These are phyloP conservation scores for Ramaria sp. DNA, from an alignment of 768 basidiomycete species.

Conservation along the genomic window DNA sequence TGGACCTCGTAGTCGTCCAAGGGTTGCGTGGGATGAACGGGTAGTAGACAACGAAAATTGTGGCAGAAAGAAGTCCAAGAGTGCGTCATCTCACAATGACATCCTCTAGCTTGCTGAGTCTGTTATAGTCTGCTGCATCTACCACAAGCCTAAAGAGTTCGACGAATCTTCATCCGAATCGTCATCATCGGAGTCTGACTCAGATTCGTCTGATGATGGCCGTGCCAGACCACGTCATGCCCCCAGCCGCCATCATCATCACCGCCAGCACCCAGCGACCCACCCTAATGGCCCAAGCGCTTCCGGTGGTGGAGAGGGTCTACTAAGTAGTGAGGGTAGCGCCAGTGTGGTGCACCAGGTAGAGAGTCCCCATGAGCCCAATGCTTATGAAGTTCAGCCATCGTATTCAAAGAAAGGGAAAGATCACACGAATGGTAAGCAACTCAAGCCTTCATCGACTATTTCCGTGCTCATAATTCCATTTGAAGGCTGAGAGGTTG, in stretches of 20 bases:
- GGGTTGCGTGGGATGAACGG: conserved; percentile 76
- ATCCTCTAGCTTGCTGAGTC: neutral
- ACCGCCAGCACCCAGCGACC: neutral
- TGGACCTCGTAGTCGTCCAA: conserved; percentile 33
- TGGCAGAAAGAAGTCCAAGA: conserved; percentile 88
- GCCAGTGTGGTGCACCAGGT: conserved; percentile 16
- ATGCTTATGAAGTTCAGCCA: conserved; percentile 27
- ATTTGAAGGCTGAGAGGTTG: neutral
- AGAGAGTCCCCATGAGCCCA: conserved; percentile 17
- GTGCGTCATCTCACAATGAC: conserved; percentile 35
- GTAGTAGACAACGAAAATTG: conserved; percentile 87
- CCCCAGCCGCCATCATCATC: conserved; percentile 11
- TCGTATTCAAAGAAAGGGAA: conserved; percentile 14
- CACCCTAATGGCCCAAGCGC: conserved; percentile 3
- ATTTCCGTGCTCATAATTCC: neutral
- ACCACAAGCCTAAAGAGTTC: conserved; percentile 69
- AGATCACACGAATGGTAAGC: neutral
- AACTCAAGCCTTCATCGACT: neutral
- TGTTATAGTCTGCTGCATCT: conserved; percentile 82
- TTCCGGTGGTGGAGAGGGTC: conserved; percentile 9
- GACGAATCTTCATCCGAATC: conserved; percentile 71
- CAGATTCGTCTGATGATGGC: conserved; percentile 13
- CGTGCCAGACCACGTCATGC: conserved; percentile 11
- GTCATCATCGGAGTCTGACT: conserved; percentile 39
- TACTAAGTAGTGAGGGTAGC: conserved; percentile 12